Evolutionary conservation across 176 grass and related monocot genomes (phyloP).

Genomic region (Aechmea fasciata): DNA sequence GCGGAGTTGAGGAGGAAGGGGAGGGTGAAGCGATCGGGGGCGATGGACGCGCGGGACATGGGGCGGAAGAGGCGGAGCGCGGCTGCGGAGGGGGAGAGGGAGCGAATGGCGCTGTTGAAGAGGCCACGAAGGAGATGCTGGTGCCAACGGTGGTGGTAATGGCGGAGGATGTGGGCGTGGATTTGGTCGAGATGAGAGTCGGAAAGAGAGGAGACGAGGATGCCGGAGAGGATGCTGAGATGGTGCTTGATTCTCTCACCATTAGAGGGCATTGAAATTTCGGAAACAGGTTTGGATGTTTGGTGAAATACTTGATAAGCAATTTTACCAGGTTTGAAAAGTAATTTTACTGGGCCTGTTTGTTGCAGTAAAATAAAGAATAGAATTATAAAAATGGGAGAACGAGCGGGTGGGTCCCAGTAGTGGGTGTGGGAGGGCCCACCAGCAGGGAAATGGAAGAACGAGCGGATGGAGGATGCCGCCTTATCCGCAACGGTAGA

Average conservation of each 20-base stretch:
- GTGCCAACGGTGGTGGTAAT: slow-evolving; percentile 13
- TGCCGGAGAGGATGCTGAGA: slow-evolving; percentile 15
- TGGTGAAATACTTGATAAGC: no score
- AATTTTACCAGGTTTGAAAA: no score
- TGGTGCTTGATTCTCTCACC: not conserved
- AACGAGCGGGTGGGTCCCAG: slow-evolving; percentile 1
- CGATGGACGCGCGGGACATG: slow-evolving; percentile 43
- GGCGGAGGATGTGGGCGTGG: slow-evolving; percentile 42
- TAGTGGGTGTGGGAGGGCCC: not conserved
- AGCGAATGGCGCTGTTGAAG: slow-evolving; percentile 37
- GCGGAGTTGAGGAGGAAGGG: slow-evolving; percentile 67
- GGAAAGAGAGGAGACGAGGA: slow-evolving; percentile 28
- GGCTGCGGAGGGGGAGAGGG: slow-evolving; percentile 32
- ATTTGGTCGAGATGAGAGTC: slow-evolving; percentile 20
- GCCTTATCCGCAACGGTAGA: not conserved
- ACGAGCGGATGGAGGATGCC: not conserved
- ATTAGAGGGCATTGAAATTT: not conserved
- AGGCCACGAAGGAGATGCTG: slow-evolving; percentile 8
- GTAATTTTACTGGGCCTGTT: no score
- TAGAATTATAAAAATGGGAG: no score
- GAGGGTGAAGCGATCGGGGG: slow-evolving; percentile 45
- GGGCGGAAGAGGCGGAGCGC: slow-evolving; percentile 40
- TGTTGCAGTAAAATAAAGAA: no score
- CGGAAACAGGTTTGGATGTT: not conserved
- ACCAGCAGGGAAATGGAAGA: not conserved